Conservation (phyloP, 805 yeast genomes). For the Pichia nanzhaoensis region DNA sequence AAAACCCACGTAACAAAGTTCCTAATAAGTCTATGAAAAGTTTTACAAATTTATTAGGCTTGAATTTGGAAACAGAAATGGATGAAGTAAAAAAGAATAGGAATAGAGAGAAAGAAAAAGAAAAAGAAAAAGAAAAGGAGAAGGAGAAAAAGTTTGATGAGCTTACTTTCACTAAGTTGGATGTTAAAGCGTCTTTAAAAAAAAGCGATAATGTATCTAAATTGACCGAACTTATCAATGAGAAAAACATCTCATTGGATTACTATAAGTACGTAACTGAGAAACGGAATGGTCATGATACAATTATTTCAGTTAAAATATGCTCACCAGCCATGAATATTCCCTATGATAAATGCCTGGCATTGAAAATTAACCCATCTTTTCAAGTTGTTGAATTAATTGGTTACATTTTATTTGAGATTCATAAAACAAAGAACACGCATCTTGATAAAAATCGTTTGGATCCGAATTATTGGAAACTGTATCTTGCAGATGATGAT, state of each 20-base stretch:
- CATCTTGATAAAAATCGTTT: conserved; percentile 14
- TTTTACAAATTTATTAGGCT: conserved; percentile 1
- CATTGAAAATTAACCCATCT: conserved; percentile 27
- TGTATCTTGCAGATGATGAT: conserved; percentile 86
- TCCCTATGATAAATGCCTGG: conserved; percentile 12
- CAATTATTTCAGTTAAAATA: conserved; percentile 14
- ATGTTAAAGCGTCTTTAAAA: background rate
- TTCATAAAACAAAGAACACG: conserved; percentile 16
- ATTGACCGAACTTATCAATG: conserved; percentile 39
- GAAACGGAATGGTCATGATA: conserved; percentile 11
- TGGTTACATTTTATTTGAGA: conserved; percentile 42
- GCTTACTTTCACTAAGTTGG: background rate
- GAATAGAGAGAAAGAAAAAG: background rate
- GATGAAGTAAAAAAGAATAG: background rate
- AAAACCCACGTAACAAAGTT: too few species aligned
- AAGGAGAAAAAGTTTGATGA: background rate
- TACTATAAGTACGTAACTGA: conserved; percentile 28
- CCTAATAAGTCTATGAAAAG: conserved; percentile 3
- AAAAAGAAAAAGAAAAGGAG: background rate
- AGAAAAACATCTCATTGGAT: conserved; percentile 38
- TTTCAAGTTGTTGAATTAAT: conserved; percentile 47
- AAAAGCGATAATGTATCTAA: conserved; percentile 12
- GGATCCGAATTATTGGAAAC: conserved; percentile 66
- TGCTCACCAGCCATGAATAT: conserved; percentile 17
- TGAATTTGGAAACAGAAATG: background rate